Evolutionary conservation across 2,329 filamentous ascomycete species (phyloP).

Genomic region (Thermoascus crustaceus): DNA sequence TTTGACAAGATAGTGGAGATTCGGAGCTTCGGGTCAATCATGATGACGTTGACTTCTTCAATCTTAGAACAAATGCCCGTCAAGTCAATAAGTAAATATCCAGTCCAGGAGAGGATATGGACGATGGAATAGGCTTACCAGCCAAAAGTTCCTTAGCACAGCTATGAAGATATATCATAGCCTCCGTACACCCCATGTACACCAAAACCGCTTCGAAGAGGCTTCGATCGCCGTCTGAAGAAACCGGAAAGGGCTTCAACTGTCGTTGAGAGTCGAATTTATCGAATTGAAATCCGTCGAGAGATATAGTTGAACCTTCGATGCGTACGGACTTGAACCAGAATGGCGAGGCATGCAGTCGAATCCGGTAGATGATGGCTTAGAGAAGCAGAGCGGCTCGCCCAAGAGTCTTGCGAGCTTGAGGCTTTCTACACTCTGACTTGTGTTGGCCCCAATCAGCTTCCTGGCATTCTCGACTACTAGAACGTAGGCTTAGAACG

Average conservation of each 20-base stretch:
- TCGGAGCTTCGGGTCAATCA: background rate
- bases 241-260: background rate
- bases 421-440: background rate
- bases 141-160: slow-evolving; percentile 1
- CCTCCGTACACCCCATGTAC: slow-evolving; percentile 1
- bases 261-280: background rate
- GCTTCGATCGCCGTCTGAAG: background rate
- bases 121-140: slow-evolving; percentile 1
- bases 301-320: background rate
- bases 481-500: background rate
- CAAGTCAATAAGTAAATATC: background rate
- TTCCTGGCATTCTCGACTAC: background rate
- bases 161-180: slow-evolving; percentile 3
- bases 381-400: background rate
- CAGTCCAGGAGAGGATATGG: background rate
- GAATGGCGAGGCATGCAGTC: background rate
- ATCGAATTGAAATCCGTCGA: background rate
- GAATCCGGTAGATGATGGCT: slow-evolving; percentile 1
- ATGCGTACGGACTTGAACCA: background rate
- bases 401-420: slow-evolving; percentile 1
- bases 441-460: slow-evolving; percentile 1
- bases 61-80: background rate
- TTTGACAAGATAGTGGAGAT: background rate
- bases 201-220: background rate
- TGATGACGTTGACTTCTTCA: background rate